These are phyloP conservation scores for Copromyces sp. DNA, from an alignment of 495 filamentous ascomycete genomes.

Conservation along the genomic window DNA sequence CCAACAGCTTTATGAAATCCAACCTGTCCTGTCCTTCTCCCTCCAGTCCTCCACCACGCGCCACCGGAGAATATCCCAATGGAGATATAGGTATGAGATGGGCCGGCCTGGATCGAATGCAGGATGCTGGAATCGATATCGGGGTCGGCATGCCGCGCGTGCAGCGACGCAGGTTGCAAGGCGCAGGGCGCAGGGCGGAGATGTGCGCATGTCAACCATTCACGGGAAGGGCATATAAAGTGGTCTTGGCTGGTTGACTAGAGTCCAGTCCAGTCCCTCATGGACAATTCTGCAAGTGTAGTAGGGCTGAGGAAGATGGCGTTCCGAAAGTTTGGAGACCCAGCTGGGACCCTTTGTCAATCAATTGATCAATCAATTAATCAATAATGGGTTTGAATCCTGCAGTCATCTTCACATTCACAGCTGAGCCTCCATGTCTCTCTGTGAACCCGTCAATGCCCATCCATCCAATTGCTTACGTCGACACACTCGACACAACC, in stretches of 20 bases:
- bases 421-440: not conserved
- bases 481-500: not conserved
- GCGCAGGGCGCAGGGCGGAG: too few relatives aligned
- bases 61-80: not conserved
- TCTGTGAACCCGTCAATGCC: not conserved
- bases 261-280: too few relatives aligned
- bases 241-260: too few relatives aligned
- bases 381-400: too few relatives aligned
- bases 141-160: not conserved
- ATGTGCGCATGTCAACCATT: not conserved
- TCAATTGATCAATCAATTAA: too few relatives aligned
- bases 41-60: too few relatives aligned
- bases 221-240: not conserved
- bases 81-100: not conserved
- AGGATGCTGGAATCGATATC: not conserved
- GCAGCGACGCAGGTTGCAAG: not conserved
- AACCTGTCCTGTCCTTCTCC: not conserved
- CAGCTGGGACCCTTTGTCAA: not conserved
- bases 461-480: not conserved
- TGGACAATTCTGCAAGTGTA: not conserved
- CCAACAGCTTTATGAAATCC: not conserved
- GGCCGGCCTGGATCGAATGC: not conserved
- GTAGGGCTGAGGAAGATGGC: not conserved
- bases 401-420: too few relatives aligned
- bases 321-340: not conserved